Percentiles rank a stretch among this genome's conserved stretches.
Conservation (phyloP, 768 basidiomycete species). For the Lactarius hengduanensis region DNA sequence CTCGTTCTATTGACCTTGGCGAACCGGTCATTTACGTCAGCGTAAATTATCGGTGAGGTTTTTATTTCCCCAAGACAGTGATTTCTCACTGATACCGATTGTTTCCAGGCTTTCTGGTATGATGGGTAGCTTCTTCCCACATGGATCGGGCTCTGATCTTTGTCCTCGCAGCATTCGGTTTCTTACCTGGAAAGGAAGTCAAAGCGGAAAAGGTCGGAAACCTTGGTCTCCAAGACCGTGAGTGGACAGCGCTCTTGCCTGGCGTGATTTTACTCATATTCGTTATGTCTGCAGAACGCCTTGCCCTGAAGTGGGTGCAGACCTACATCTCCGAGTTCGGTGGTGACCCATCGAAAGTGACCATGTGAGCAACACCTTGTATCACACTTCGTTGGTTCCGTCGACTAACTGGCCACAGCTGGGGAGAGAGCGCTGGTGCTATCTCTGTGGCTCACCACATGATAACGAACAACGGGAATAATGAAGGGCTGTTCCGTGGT, state of each 20-base stretch:
- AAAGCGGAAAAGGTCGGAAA: constrained; percentile 55
- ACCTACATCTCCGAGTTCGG: constrained; percentile 64
- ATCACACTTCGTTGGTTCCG: constrained; percentile 6
- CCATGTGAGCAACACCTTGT: constrained; percentile 42
- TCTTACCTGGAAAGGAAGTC: constrained; percentile 52
- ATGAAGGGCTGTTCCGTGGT: constrained; percentile 42
- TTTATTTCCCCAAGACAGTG: not conserved
- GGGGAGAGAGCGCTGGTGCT: constrained; percentile 56
- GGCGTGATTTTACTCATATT: not conserved
- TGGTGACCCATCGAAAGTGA: constrained; percentile 61
- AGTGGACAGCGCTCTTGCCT: constrained; percentile 28
- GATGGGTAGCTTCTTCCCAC: not conserved
- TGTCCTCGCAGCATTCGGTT: constrained; percentile 43
- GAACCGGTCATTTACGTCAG: constrained; percentile 33
- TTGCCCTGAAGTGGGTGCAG: constrained; percentile 63
- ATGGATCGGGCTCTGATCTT: not conserved
- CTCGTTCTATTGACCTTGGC: constrained; percentile 30
- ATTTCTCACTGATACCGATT: not conserved
- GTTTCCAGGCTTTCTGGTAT: constrained; percentile 24
- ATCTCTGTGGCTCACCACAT: constrained; percentile 47
- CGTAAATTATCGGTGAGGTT: constrained; percentile 33
- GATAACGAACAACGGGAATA: constrained; percentile 41
- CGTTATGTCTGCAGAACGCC: constrained; percentile 41
- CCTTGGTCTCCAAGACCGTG: constrained; percentile 66
- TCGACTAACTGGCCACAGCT: constrained; percentile 33